A percentile compares a stretch with the other conserved stretches of the same genome.
These are phyloP conservation scores for Pichia nanzhaoensis DNA, from an alignment of 805 yeast species.

Conservation along the genomic window DNA sequence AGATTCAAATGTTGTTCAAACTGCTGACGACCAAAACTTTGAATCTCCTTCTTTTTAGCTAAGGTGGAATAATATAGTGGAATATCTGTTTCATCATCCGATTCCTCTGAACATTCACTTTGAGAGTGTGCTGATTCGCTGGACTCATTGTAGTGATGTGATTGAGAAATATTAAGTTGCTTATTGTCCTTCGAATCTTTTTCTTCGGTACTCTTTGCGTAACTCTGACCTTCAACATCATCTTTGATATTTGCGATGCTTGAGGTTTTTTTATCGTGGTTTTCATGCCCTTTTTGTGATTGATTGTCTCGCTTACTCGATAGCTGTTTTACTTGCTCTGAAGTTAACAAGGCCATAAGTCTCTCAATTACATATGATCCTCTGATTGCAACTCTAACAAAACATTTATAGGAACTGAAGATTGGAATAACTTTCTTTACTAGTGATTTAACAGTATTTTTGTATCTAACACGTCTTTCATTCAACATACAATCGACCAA, in stretches of 20 bases:
- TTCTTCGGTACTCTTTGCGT: no score
- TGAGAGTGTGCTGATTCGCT: no score
- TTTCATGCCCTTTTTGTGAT: conserved; percentile 2
- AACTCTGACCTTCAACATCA: no score
- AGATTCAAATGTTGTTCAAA: not conserved
- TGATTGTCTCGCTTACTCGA: not conserved
- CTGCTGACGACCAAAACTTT: not conserved
- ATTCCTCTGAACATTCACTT: not conserved
- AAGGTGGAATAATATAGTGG: not conserved
- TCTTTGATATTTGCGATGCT: no score
- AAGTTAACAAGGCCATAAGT: conserved; percentile 11
- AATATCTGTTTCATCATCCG: not conserved
- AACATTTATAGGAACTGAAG: conserved; percentile 20
- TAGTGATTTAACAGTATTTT: conserved; percentile 13
- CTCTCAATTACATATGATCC: conserved; percentile 26
- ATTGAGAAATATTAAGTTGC: no score
- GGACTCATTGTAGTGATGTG: no score
- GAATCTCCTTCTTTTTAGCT: not conserved
- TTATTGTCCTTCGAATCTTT: no score
- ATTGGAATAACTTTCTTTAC: conserved; percentile 18
- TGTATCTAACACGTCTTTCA: conserved; percentile 16
- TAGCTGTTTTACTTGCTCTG: not conserved
- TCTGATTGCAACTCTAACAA: conserved; percentile 27
- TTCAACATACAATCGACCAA: conserved; percentile 26
- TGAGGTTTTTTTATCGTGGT: not conserved